Percentiles rank a stretch among this genome's conserved stretches.
Conservation (phyloP, 2,329 filamentous ascomycete species). For the Aphanoascus verrucosus region DNA sequence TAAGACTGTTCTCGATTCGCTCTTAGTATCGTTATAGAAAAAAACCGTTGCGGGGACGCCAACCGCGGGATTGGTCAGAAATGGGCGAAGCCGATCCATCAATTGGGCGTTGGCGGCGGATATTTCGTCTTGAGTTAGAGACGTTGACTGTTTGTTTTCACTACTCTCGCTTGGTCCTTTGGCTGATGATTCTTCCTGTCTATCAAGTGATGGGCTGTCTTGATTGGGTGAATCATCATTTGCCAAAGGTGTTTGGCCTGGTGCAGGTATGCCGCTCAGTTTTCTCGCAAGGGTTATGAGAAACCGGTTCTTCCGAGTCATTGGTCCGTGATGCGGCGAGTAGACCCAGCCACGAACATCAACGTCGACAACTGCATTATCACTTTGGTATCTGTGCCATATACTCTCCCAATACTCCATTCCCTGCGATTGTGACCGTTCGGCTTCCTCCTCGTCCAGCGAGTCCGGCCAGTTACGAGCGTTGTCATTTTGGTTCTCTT, state of each 20-base stretch:
- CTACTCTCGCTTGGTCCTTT: constrained; percentile 60
- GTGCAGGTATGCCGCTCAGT: constrained; percentile 73
- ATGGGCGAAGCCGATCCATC: constrained; percentile 77
- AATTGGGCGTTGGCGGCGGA: constrained; percentile 72
- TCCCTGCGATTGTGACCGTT: constrained; percentile 41
- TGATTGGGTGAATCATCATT: constrained; percentile 41
- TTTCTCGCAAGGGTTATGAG: constrained; percentile 78
- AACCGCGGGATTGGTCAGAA: constrained; percentile 72
- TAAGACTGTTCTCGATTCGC: constrained; percentile 69
- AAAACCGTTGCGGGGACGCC: constrained; percentile 77
- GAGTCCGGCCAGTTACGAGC: constrained; percentile 19
- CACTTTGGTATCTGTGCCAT: constrained; percentile 70
- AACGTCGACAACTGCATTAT: constrained; percentile 80
- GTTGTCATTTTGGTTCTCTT: constrained; percentile 22
- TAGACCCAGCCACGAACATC: constrained; percentile 96
- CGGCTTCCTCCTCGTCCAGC: constrained; percentile 24
- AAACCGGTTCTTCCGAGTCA: constrained; percentile 77
- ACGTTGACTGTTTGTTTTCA: constrained; percentile 32
- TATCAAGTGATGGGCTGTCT: constrained; percentile 58
- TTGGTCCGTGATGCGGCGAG: constrained; percentile 68
- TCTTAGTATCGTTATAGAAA: constrained; percentile 80
- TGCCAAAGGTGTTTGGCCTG: constrained; percentile 31
- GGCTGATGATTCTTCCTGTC: constrained; percentile 67
- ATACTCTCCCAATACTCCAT: constrained; percentile 66
- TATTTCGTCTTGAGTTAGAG: constrained; percentile 65